phyloP scores from a whole-genome alignment of 306 rosid species.

The Rosa lucieae region DNA sequence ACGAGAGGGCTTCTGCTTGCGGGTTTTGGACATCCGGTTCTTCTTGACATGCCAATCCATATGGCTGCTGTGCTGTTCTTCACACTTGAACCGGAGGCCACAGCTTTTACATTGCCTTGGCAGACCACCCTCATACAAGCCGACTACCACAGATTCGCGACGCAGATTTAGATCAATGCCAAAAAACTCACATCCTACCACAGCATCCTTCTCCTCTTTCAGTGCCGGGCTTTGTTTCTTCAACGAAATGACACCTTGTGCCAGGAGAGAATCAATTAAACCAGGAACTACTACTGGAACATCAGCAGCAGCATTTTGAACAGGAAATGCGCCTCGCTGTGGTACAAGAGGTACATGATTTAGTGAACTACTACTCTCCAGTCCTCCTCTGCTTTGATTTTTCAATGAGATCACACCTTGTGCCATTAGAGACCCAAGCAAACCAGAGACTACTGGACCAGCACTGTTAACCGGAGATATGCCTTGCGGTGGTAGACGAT shows the following conservation, averaged over 20 bases:
- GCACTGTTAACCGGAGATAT: conserved; percentile 39
- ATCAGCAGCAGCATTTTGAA: no score
- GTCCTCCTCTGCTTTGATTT: conserved; percentile 15
- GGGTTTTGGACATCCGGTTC: conserved; percentile 23
- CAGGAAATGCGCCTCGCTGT: no score
- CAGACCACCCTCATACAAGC: conserved; percentile 39
- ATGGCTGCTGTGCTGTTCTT: conserved; percentile 90
- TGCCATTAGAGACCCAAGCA: conserved; percentile 73
- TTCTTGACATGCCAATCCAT: conserved; percentile 97
- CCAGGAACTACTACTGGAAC: background rate
- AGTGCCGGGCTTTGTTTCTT: conserved; percentile 28
- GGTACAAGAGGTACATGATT: no score
- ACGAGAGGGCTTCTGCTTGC: conserved; percentile 56
- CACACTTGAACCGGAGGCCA: conserved; percentile 81
- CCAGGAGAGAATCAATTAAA: background rate
- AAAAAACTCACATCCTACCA: conserved; percentile 50
- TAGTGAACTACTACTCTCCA: background rate
- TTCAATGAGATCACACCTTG: conserved; percentile 79
- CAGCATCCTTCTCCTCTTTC: conserved; percentile 73
- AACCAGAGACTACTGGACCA: conserved; percentile 44
- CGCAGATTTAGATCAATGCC: conserved; percentile 32
- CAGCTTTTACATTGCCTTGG: conserved; percentile 92
- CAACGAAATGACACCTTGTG: background rate
- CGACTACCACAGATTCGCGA: conserved; percentile 58
- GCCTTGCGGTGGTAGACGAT: conserved; percentile 52